phyloP scores from a whole-genome alignment of 2,329 filamentous ascomycete genomes.

The Calonectria multiphialidica region DNA sequence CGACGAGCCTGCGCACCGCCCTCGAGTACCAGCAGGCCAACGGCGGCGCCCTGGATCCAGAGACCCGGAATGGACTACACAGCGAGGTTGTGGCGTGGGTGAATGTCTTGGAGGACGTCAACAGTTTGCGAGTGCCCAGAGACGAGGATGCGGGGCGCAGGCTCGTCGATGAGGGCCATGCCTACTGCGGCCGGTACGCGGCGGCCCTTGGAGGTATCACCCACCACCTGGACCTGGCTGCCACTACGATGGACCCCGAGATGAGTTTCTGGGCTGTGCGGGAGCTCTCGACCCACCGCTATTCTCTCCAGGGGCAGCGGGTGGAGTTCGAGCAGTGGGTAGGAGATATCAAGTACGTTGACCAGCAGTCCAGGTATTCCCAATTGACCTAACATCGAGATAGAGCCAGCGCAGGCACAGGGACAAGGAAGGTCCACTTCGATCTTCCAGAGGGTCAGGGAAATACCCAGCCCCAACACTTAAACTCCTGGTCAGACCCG shows the following conservation, averaged over 20 bases:
- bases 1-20: background rate
- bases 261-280: background rate
- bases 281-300: slow-evolving; percentile 1
- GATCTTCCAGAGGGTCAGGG: background rate
- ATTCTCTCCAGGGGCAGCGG: background rate
- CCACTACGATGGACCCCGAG: background rate
- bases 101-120: background rate
- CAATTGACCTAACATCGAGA: background rate
- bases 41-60: background rate
- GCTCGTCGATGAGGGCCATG: slow-evolving; percentile 7
- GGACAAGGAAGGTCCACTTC: background rate
- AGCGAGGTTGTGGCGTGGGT: slow-evolving; percentile 9
- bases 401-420: background rate
- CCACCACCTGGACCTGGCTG: background rate
- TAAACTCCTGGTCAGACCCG: background rate
- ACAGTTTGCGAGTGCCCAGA: background rate
- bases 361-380: background rate
- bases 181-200: slow-evolving; percentile 10
- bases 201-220: slow-evolving; percentile 7
- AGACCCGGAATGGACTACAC: background rate
- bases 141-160: background rate
- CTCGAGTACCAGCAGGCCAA: background rate
- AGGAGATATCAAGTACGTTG: slow-evolving; percentile 1
- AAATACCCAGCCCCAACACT: background rate
- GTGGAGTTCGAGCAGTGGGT: slow-evolving; percentile 15